Evolutionary conservation across 306 rosid species (phyloP), one percentile per base, ranked within the genome.

Genomic region (Sphenostylis stenocarpa): DNA sequence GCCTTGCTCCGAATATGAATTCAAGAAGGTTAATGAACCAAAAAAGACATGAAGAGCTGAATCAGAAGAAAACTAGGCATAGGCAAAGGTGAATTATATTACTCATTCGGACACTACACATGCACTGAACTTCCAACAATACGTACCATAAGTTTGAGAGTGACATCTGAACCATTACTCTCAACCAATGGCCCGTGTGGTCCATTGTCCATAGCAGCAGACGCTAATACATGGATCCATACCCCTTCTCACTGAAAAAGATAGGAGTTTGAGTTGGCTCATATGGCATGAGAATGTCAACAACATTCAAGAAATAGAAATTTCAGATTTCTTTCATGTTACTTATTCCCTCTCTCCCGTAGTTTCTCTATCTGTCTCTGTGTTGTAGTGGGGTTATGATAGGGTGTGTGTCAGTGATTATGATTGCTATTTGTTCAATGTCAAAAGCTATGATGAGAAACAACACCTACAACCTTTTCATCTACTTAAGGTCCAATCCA

Each of bases 181-280:
- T 52, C 31, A 8, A 43, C 57, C 60, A 67, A 48, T 5, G 52
- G n/a, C 48, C 51, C 31, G n/a, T 51, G 12, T 34, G 52, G 19
- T 17, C 28, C 49, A 52, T 31, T 33, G 26, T 64, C 62, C 10
- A 49, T 31, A 20, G 28, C 20, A 21, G 72, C 36, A 74, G 72
- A 62, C 1, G 13, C 21, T 36, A 61, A 66, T n/a, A 65, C 70
- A 12, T 14, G 81, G 23, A 16, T 17, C 44, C 58, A 55, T 43
- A 34, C 72, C 41, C 33, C 31, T 78, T 60, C 29, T 64, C 61
- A 31, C 69, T 64, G 69, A 65, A 64, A 38, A 66, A 67, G 52
- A 52, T 61, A 55, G 41, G 53, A 24, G 23, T 62, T 80, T 80
- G 51, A 80, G 70, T n/a, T 80, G 80, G 70, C 53, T 65, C 63